Evolutionary conservation across 345 rosid species (phyloP), one percentile per base, ranked within the genome.

Genomic region (Syzygium grande): DNA sequence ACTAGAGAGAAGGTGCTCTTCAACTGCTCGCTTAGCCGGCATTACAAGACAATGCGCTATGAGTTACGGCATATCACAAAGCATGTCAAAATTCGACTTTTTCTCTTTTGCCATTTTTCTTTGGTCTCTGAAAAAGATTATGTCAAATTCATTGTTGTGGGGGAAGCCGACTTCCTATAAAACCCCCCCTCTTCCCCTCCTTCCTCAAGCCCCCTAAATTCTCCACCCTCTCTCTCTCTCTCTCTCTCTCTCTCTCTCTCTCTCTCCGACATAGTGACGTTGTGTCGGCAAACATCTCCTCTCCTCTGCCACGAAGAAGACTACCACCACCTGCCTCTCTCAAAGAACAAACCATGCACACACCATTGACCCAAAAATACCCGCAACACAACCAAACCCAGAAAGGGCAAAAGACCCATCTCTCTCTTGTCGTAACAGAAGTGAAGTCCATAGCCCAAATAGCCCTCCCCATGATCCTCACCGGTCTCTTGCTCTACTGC

Each of bases 401-500:
- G 38, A 46, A 54, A 52, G 85, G 6, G 68, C n/a, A 56, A 21
- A 77, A n/a, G 29, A 58, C 87, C 87, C 88, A 85, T 88, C 86
- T 92, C 51, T 79, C 90, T 51, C 88, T 85, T 3, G 92, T 91
- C 17, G 30, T 90, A 87, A 89, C 83, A 11, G 99, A 97, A 90
- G 90, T 93, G 59, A 88, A 89, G 59, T 90, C 95, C 86, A 92
- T 95, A 55, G 88, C 91, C 43, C 90, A 85, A 38, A 94, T 96
- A 78, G 94, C 99, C 55, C 86, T 91, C 51, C 99, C 99, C 85
- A 92, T 96, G 95, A 87, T 94, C 46, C 87, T 96, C 9, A 96
- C 97, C 0, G 97, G 98, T 52, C 94, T 94, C 61, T 73, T 97
- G 85, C 96, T 97, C 52, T 97, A 95, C 90, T 88, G 95, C 25